A percentile compares a stretch with the other conserved stretches of the same genome.
Evolutionary conservation across 441 rosid genomes (phyloP).

Genomic region (Eugenia klotzschiana): DNA sequence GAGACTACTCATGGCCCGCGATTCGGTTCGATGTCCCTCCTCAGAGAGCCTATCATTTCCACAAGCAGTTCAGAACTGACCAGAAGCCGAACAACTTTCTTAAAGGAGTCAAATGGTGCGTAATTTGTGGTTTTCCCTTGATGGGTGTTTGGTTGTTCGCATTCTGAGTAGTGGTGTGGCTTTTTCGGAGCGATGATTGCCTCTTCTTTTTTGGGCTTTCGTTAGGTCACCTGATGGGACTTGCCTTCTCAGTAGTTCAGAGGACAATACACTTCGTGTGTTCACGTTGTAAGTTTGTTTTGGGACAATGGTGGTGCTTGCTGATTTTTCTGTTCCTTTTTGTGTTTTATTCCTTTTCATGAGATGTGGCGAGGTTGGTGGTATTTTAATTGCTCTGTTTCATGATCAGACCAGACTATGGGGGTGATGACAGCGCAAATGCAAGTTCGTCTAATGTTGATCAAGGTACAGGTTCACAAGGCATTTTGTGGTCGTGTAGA

Average conservation of each 20-base stretch:
- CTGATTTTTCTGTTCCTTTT: not conserved
- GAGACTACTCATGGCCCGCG: constrained; percentile 19
- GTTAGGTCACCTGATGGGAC: constrained; percentile 82
- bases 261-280: constrained; percentile 51
- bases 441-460: constrained; percentile 16
- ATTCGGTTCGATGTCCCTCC: constrained; percentile 56
- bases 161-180: not conserved
- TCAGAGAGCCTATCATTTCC: constrained; percentile 42
- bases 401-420: constrained; percentile 42
- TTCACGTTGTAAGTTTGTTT: constrained; percentile 41
- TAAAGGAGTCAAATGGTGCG: constrained; percentile 64
- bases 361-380: not conserved
- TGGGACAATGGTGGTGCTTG: not conserved
- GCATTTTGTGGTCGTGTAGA: not conserved
- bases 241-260: constrained; percentile 52
- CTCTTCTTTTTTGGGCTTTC: not conserved
- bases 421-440: constrained; percentile 11
- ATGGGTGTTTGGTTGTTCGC: not conserved
- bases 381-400: not conserved
- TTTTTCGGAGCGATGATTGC: not conserved
- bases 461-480: constrained; percentile 36
- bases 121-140: not conserved
- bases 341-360: not conserved
- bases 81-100: constrained; percentile 66
- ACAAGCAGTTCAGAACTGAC: constrained; percentile 36